These are phyloP conservation scores for Raphidocelis subcapitata DNA, from an alignment of 139 green algal genomes.

Conservation along the genomic window DNA sequence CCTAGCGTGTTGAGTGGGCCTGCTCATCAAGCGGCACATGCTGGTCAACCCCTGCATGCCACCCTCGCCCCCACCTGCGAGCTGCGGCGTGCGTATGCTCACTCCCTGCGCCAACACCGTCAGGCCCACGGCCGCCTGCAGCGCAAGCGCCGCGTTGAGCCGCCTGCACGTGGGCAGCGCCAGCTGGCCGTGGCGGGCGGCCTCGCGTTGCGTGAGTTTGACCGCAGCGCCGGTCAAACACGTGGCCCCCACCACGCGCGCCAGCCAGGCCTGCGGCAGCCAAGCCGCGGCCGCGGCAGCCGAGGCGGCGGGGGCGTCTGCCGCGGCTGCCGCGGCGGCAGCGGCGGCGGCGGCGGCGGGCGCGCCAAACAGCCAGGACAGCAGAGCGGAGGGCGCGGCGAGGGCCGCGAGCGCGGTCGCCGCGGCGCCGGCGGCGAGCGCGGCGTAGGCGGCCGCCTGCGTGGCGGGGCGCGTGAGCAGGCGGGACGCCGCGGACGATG, in stretches of 20 bases:
- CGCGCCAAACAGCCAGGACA: not conserved
- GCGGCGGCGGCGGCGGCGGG: not conserved
- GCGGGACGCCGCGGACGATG: not conserved
- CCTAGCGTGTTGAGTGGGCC: not conserved
- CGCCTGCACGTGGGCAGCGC: conserved; percentile 26
- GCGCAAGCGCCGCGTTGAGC: conserved; percentile 18
- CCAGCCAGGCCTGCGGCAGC: too few species aligned
- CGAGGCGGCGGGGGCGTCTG: too few species aligned
- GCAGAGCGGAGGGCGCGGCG: conserved; percentile 2
- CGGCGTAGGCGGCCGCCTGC: conserved; percentile 11
- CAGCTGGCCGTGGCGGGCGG: conserved; percentile 1
- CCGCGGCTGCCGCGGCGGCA: too few species aligned
- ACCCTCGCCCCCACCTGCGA: conserved; percentile 13
- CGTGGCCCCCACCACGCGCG: conserved; percentile 5
- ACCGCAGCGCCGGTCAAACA: not conserved
- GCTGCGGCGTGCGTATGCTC: conserved; percentile 19
- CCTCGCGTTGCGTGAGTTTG: not conserved
- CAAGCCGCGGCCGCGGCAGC: too few species aligned
- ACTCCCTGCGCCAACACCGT: conserved; percentile 19
- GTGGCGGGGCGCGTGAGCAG: conserved; percentile 7
- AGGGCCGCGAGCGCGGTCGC: conserved; percentile 6
- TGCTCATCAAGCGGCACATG: too few species aligned
- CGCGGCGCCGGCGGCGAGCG: not conserved
- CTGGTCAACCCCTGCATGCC: too few species aligned
- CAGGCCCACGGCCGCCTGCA: conserved; percentile 4